Conservation (phyloP, 768 basidiomycete genomes). For the Russula griseocarnosa region DNA sequence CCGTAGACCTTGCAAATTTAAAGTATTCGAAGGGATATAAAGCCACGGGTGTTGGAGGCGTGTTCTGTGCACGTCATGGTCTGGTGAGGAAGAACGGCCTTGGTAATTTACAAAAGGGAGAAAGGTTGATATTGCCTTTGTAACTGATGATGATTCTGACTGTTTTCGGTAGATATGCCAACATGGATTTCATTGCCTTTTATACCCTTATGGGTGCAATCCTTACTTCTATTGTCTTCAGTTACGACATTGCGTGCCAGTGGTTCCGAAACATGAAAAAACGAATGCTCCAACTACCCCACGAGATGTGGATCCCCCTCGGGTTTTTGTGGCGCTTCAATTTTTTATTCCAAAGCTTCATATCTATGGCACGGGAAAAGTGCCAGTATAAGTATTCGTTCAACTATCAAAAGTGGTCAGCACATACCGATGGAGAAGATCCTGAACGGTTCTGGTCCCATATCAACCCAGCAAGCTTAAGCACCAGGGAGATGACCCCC, state of each 20-base stretch:
- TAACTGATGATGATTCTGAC: not conserved
- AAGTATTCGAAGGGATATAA: conserved; percentile 2
- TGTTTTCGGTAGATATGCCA: not conserved
- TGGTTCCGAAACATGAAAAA: not conserved
- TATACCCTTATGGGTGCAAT: not conserved
- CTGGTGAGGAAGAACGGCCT: not conserved
- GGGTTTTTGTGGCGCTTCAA: not conserved
- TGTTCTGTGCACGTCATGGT: not conserved
- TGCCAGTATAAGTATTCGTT: conserved; percentile 2
- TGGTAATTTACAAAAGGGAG: conserved; percentile 1
- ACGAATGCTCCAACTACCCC: not conserved
- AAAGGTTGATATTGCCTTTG: not conserved
- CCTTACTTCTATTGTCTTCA: not conserved
- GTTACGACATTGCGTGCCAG: not conserved
- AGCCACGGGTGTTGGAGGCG: not conserved
- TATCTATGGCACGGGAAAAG: not conserved
- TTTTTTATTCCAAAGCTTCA: conserved; percentile 1
- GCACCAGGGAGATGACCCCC: not conserved
- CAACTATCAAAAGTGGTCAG: not conserved
- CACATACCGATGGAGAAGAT: not conserved
- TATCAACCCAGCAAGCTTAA: not conserved
- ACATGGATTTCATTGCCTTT: not conserved
- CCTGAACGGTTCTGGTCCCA: not conserved
- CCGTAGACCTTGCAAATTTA: not conserved
- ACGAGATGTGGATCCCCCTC: not conserved